phyloP scores from a whole-genome alignment of 2,329 filamentous ascomycete genomes.

The Cladophialophora chaetospira region DNA sequence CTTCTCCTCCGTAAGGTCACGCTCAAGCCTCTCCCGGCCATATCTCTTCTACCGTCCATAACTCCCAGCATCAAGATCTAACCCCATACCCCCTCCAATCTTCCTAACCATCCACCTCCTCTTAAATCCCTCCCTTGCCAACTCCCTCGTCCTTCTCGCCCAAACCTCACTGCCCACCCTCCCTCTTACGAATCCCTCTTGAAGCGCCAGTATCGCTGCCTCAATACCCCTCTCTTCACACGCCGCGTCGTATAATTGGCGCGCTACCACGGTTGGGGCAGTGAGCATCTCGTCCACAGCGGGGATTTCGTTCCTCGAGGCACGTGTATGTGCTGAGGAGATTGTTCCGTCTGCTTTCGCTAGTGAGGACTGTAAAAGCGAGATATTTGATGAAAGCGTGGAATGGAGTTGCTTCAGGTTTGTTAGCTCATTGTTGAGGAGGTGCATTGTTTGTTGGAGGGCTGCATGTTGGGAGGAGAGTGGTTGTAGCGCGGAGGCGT shows the following conservation, averaged over 20 bases:
- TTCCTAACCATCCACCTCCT: conserved; percentile 50
- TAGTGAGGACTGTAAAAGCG: conserved; percentile 75
- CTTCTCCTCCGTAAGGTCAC: too few species aligned
- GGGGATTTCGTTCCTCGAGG: conserved; percentile 57
- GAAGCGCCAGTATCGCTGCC: conserved; percentile 74
- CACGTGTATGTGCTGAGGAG: conserved; percentile 66
- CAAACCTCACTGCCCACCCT: conserved; percentile 50
- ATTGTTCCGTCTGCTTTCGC: conserved; percentile 78
- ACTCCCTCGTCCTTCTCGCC: conserved; percentile 49
- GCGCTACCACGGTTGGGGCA: conserved; percentile 89
- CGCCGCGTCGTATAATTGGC: conserved; percentile 85
- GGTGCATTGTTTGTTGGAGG: conserved; percentile 68
- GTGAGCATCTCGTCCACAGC: conserved; percentile 88
- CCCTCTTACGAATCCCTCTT: conserved; percentile 48
- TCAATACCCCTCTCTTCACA: conserved; percentile 85
- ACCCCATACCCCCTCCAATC: conserved; percentile 49
- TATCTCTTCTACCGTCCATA: background rate
- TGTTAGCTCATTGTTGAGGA: conserved; percentile 72
- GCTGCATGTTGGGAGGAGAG: conserved; percentile 78
- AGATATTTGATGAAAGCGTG: conserved; percentile 73
- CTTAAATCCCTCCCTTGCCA: conserved; percentile 52
- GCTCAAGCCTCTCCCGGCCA: too few species aligned
- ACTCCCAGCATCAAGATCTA: conserved; percentile 35
- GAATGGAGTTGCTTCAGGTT: conserved; percentile 70
- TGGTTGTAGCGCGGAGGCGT: conserved; percentile 71